Percentiles rank a stretch among this genome's conserved stretches.
These are phyloP conservation scores for Phoma herbarum DNA, from an alignment of 2,329 filamentous ascomycete species.

Conservation along the genomic window DNA sequence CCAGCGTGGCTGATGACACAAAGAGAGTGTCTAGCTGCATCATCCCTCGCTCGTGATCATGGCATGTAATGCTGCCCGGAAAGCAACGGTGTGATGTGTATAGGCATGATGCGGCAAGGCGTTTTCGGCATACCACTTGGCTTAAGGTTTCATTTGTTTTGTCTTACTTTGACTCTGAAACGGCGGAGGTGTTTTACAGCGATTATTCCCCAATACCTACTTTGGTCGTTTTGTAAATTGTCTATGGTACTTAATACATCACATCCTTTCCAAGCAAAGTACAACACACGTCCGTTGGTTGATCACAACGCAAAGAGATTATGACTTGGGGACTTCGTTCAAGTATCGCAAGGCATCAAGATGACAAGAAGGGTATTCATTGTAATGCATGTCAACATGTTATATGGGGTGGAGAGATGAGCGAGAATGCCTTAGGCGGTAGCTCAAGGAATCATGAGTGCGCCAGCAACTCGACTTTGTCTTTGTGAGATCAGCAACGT, in stretches of 20 bases:
- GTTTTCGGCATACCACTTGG: constrained; percentile 17
- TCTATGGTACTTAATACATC: background rate
- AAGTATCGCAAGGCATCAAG: too few relatives aligned
- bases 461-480: background rate
- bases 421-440: background rate
- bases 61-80: background rate
- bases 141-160: constrained; percentile 2
- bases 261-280: background rate
- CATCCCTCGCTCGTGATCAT: constrained; percentile 1
- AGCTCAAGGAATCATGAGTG: background rate
- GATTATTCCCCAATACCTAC: constrained; percentile 3
- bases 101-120: constrained; percentile 12
- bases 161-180: background rate
- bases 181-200: constrained; percentile 9
- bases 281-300: background rate
- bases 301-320: too few relatives aligned
- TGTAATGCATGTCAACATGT: background rate
- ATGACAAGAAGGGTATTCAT: too few relatives aligned
- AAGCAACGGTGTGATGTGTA: constrained; percentile 10
- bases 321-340: too few relatives aligned
- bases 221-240: background rate
- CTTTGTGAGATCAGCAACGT: background rate
- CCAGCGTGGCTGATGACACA: constrained; percentile 14
- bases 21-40: constrained; percentile 23
- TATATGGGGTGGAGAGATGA: background rate